A percentile compares a stretch with the other conserved stretches of the same genome.
Conservation (phyloP, 352 stramenopile genomes). For the Phytophthora sp. region DNA sequence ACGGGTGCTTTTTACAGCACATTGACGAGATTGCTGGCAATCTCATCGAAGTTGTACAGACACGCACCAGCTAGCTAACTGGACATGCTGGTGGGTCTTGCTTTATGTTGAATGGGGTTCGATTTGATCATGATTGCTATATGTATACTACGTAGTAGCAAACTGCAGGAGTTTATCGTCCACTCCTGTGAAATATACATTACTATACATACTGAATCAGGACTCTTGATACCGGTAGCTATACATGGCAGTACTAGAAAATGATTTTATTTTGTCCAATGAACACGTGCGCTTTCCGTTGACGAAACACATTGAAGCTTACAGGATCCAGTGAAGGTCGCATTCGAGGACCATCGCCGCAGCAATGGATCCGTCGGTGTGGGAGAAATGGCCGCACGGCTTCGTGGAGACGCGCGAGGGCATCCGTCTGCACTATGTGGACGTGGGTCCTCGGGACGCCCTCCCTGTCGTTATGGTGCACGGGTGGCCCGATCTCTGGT, state of each 20-base stretch:
- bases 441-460: conserved; percentile 54
- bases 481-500: conserved; percentile 81
- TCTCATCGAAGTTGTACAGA: conserved; percentile 32
- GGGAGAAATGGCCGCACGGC: conserved; percentile 40
- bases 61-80: conserved; percentile 5
- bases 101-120: neutral
- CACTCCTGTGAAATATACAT: too few relatives aligned
- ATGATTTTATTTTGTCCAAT: too few relatives aligned
- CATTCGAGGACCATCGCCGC: too few relatives aligned
- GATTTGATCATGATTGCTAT: neutral
- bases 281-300: neutral
- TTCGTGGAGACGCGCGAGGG: conserved; percentile 40
- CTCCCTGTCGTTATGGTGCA: conserved; percentile 71
- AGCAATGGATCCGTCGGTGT: conserved; percentile 23
- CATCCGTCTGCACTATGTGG: conserved; percentile 63
- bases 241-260: too few relatives aligned
- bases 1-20: conserved; percentile 53
- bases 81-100: neutral
- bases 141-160: too few relatives aligned
- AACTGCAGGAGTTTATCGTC: too few relatives aligned
- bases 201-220: too few relatives aligned
- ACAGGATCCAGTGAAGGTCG: too few relatives aligned
- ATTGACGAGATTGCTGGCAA: conserved; percentile 46
- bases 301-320: conserved; percentile 24
- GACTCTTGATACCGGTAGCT: too few relatives aligned